A percentile compares a stretch with the other conserved stretches of the same genome.
These are phyloP conservation scores for Angomonas ambiguus DNA, from an alignment of 208 protist genomes.

Conservation along the genomic window DNA sequence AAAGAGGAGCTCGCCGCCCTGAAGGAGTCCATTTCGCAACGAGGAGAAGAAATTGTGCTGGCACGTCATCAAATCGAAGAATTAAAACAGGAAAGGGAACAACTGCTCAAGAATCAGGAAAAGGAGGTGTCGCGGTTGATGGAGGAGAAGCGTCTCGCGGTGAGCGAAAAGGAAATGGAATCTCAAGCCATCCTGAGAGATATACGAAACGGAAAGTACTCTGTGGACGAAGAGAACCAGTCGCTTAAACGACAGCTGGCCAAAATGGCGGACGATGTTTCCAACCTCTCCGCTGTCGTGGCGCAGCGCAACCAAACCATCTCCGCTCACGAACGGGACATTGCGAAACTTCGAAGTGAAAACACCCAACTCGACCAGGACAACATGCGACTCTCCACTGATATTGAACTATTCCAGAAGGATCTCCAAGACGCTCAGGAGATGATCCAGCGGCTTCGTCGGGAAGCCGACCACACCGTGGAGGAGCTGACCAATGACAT, in stretches of 20 bases:
- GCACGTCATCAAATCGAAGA: conserved; percentile 65
- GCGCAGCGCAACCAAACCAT: conserved; percentile 68
- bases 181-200: conserved; percentile 63
- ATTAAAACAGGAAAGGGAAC: background rate
- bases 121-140: conserved; percentile 53
- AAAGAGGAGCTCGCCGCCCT: conserved; percentile 37
- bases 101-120: conserved; percentile 25
- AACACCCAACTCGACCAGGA: conserved; percentile 44
- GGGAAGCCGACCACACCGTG: conserved; percentile 53
- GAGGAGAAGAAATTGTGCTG: conserved; percentile 46
- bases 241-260: conserved; percentile 62
- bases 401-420: conserved; percentile 37
- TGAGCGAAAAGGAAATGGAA: conserved; percentile 65
- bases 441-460: conserved; percentile 45
- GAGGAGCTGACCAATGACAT: conserved; percentile 59
- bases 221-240: conserved; percentile 71
- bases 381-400: conserved; percentile 34
- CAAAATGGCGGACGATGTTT: conserved; percentile 60
- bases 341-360: conserved; percentile 26
- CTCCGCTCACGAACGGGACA: conserved; percentile 31
- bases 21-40: conserved; percentile 39
- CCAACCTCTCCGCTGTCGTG: conserved; percentile 53
- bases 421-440: conserved; percentile 46
- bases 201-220: conserved; percentile 45
- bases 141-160: conserved; percentile 71